These are phyloP conservation scores for Rhodotorula sp. DNA, from an alignment of 1,284 basidiomycete species.

Conservation along the genomic window DNA sequence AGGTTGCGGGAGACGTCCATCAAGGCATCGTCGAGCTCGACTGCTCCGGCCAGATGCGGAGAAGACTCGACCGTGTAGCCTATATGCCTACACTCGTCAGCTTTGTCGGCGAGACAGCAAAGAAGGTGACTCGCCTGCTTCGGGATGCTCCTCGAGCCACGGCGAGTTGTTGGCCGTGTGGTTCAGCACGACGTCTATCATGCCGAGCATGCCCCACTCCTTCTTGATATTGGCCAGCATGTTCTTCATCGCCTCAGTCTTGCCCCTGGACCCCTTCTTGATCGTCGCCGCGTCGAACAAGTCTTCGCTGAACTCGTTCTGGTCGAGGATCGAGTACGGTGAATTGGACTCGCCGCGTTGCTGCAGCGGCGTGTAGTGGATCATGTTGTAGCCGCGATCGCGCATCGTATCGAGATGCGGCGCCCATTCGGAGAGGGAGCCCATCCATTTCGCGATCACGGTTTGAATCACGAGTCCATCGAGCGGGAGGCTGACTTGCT, in stretches of 20 bases:
- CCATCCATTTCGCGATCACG: conserved; percentile 96
- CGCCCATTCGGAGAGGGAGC: conserved; percentile 70
- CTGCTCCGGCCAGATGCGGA: conserved; percentile 80
- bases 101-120: too few species aligned
- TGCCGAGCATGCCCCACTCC: conserved; percentile 77
- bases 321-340: conserved; percentile 87
- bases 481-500: conserved; percentile 66
- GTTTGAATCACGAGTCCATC: conserved; percentile 83
- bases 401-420: conserved; percentile 75
- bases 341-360: conserved; percentile 80
- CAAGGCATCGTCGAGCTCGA: conserved; percentile 82
- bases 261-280: conserved; percentile 45
- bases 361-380: conserved; percentile 91
- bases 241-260: conserved; percentile 57
- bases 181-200: conserved; percentile 93
- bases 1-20: conserved; percentile 72
- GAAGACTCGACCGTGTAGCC: conserved; percentile 84
- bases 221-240: conserved; percentile 67
- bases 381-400: conserved; percentile 78
- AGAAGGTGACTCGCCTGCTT: conserved; percentile 86
- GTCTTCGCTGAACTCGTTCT: conserved; percentile 72
- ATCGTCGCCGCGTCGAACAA: conserved; percentile 57
- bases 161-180: conserved; percentile 89
- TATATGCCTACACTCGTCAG: too few species aligned
- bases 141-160: conserved; percentile 89